Conservation (phyloP, 2,329 filamentous ascomycete species). For the Cephalotrichum gorgonifer region DNA sequence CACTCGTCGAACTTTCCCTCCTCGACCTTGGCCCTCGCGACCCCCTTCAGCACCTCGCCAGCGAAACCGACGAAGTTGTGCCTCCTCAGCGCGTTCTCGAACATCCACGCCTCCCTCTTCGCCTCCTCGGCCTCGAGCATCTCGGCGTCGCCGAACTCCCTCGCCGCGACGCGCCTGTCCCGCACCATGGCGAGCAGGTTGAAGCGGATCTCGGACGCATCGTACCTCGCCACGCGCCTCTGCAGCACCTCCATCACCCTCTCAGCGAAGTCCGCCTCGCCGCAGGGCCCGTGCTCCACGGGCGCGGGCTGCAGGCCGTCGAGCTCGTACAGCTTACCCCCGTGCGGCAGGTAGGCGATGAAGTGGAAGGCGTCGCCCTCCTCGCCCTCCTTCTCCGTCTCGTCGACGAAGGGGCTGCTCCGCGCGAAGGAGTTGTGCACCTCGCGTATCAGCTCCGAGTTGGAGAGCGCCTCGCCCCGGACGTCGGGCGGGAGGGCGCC, state of each 20-base stretch:
- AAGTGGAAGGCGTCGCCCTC: constrained; percentile 95
- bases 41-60: constrained; percentile 79
- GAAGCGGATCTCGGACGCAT: constrained; percentile 80
- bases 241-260: constrained; percentile 82
- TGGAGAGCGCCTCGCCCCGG: constrained; percentile 49
- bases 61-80: constrained; percentile 98
- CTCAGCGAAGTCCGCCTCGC: constrained; percentile 55
- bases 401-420: constrained; percentile 84
- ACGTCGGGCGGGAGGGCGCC: constrained; percentile 69
- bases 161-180: constrained; percentile 67
- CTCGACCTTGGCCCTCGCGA: constrained; percentile 63
- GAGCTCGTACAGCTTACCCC: constrained; percentile 79
- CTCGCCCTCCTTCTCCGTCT: constrained; percentile 63
- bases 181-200: constrained; percentile 89
- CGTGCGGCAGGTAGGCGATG: constrained; percentile 81
- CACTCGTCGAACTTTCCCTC: constrained; percentile 55
- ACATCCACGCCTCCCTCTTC: constrained; percentile 80
- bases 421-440: constrained; percentile 87
- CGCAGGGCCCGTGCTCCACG: constrained; percentile 74
- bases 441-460: constrained; percentile 58
- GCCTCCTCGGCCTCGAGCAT: constrained; percentile 67
- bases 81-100: constrained; percentile 83
- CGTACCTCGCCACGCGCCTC: constrained; percentile 75
- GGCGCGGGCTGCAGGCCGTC: constrained; percentile 90
- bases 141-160: constrained; percentile 74